Conservation (phyloP, 176 grass and related monocot genomes). For the Zoysia pacifica region DNA sequence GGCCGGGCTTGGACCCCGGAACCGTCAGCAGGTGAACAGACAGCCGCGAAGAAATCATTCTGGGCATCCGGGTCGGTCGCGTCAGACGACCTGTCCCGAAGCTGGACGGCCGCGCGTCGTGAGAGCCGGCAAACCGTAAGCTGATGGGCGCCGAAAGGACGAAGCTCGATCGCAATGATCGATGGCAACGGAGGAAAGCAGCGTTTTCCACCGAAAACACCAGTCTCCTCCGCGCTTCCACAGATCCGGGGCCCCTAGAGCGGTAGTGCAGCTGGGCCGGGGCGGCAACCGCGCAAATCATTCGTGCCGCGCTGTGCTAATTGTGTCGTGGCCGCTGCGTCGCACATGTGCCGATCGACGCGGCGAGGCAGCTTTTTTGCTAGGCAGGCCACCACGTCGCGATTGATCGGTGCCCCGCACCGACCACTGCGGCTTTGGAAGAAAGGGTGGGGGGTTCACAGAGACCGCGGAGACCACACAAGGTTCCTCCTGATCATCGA, state of each 20-base stretch:
- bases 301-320: background rate
- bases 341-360: background rate
- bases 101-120: background rate
- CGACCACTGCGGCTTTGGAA: slow-evolving; percentile 49
- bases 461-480: slow-evolving; percentile 23
- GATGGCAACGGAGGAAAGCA: slow-evolving; percentile 18
- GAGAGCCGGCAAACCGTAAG: slow-evolving; percentile 38
- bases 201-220: background rate
- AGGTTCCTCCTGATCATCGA: background rate
- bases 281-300: slow-evolving; percentile 5
- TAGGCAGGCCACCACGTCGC: slow-evolving; percentile 18
- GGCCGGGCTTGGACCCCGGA: slow-evolving; percentile 2
- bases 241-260: background rate
- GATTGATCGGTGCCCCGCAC: slow-evolving; percentile 25
- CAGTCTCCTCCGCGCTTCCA: background rate
- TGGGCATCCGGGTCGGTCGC: slow-evolving; percentile 12
- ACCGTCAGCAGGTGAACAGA: background rate
- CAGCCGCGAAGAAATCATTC: slow-evolving; percentile 5
- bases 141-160: background rate
- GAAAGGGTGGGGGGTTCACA: background rate
- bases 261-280: background rate
- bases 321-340: background rate
- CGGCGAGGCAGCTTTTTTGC: slow-evolving; percentile 24
- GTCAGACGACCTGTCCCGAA: background rate
- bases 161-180: slow-evolving; percentile 32